Conservation (phyloP, 371 early-diverging fungal species). For the Apophysomyces ossiformis region DNA sequence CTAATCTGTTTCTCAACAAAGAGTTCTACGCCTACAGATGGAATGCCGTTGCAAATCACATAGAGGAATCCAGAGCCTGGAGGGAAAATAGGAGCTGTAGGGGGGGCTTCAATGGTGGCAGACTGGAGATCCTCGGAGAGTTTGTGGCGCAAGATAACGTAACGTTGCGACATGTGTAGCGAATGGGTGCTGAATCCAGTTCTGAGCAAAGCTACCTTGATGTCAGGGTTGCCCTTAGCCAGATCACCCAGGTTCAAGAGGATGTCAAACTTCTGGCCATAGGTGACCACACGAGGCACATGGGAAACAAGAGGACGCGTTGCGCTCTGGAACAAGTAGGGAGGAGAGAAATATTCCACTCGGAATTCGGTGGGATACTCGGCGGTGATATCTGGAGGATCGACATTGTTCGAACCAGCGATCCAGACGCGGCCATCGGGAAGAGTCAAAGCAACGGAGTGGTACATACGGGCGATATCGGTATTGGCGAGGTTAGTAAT, state of each 20-base stretch:
- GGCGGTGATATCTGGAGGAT: constrained; percentile 48
- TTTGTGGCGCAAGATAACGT: constrained; percentile 39
- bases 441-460: constrained; percentile 64
- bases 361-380: constrained; percentile 65
- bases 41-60: constrained; percentile 62
- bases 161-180: constrained; percentile 67
- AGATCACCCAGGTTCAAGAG: constrained; percentile 38
- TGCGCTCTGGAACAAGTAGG: constrained; percentile 54
- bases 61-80: constrained; percentile 62
- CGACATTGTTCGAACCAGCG: constrained; percentile 53
- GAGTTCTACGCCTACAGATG: constrained; percentile 42
- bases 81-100: constrained; percentile 59
- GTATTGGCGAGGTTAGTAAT: constrained; percentile 47
- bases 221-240: constrained; percentile 33
- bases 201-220: constrained; percentile 47
- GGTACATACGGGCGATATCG: constrained; percentile 71
- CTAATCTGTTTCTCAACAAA: constrained; percentile 31
- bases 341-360: constrained; percentile 67
- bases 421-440: constrained; percentile 60
- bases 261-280: constrained; percentile 42
- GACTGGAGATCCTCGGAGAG: constrained; percentile 34
- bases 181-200: constrained; percentile 70
- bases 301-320: constrained; percentile 54
- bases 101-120: constrained; percentile 51
- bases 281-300: constrained; percentile 48